Percentiles rank a stretch among this genome's conserved stretches.
These are phyloP conservation scores for Dysphania ambrosioides DNA, from an alignment of 148 eudicot species.

Conservation along the genomic window DNA sequence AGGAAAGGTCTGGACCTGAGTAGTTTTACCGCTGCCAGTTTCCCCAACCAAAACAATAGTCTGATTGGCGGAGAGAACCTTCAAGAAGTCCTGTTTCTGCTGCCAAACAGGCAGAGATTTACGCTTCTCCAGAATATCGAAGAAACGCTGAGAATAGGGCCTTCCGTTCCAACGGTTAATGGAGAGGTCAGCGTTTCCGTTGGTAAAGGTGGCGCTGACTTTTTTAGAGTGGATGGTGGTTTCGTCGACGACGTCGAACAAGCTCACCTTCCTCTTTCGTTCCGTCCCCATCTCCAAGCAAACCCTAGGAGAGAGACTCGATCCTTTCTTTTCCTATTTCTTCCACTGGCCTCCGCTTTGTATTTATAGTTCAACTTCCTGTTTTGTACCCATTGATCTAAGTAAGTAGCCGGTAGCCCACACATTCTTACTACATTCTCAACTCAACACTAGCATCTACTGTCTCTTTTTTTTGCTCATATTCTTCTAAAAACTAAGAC, in stretches of 20 bases:
- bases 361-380: too few species aligned
- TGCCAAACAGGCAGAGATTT: slow-evolving; percentile 91
- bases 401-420: too few species aligned
- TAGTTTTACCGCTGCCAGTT: slow-evolving; percentile 98
- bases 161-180: slow-evolving; percentile 76
- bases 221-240: slow-evolving; percentile 18
- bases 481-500: too few species aligned
- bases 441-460: too few species aligned
- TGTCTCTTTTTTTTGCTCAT: too few species aligned
- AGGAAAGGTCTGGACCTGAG: slow-evolving; percentile 80
- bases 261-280: slow-evolving; percentile 87
- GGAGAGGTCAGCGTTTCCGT: slow-evolving; percentile 5
- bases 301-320: too few species aligned
- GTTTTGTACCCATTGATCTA: too few species aligned
- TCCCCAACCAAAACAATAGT: slow-evolving; percentile 84
- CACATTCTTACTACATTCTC: too few species aligned
- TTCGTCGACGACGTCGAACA: slow-evolving; percentile 91
- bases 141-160: slow-evolving; percentile 59
- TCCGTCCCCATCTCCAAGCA: slow-evolving; percentile 90
- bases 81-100: slow-evolving; percentile 79
- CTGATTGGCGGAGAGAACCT: slow-evolving; percentile 56
- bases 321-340: too few species aligned
- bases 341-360: too few species aligned
- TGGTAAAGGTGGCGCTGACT: too few species aligned
- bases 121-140: slow-evolving; percentile 83